Percentiles rank a stretch among this genome's conserved stretches.
Evolutionary conservation across 2,329 filamentous ascomycete species (phyloP).

Genomic region (Sporothrix globosa): DNA sequence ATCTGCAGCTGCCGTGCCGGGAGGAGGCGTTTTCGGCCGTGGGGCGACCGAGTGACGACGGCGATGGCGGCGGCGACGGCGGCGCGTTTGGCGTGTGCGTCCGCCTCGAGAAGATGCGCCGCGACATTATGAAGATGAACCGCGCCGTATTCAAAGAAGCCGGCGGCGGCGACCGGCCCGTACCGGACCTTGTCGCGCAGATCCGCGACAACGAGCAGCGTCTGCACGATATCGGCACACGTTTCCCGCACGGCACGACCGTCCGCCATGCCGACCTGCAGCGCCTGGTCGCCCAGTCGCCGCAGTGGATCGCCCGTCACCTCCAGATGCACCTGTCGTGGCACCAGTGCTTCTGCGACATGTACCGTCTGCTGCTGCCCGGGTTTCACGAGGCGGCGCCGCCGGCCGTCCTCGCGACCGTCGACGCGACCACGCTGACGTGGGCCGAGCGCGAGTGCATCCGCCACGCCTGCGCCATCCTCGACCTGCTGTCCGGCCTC

Average conservation of each 20-base stretch:
- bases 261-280: background rate
- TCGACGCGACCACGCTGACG: background rate
- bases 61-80: background rate
- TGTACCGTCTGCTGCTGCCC: background rate
- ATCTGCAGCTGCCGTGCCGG: background rate
- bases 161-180: background rate
- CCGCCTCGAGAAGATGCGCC: background rate
- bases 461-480: background rate
- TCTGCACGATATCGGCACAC: background rate
- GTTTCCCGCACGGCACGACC: background rate
- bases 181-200: background rate
- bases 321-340: background rate
- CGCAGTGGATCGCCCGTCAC: conserved; percentile 1
- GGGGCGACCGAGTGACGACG: background rate
- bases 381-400: background rate
- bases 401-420: background rate
- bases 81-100: background rate
- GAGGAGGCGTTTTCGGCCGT: background rate
- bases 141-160: background rate
- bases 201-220: background rate
- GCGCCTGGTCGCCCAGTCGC: background rate
- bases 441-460: background rate
- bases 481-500: background rate
- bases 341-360: conserved; percentile 7
- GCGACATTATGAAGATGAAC: conserved; percentile 8